Percentiles rank a stretch among this genome's conserved stretches.
Evolutionary conservation across 257 asterid species (phyloP).

Genomic region (Solanum sejunctum): DNA sequence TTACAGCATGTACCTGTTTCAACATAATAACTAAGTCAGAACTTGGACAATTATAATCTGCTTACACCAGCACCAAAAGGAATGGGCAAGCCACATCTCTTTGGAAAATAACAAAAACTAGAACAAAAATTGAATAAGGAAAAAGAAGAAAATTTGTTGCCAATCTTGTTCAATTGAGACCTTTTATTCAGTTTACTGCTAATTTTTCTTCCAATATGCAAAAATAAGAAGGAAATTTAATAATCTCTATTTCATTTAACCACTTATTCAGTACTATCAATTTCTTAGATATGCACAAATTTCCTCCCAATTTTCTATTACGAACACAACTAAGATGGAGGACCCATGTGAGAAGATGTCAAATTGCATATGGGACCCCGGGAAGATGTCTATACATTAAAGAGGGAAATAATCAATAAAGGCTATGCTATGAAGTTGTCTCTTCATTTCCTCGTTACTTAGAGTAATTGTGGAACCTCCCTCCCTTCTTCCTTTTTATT

Average conservation of each 20-base stretch:
- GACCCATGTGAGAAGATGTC: too few relatives aligned
- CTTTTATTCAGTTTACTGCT: background rate
- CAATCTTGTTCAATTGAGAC: background rate
- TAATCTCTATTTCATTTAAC: background rate
- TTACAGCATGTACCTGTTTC: conserved; percentile 73
- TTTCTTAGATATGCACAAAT: background rate
- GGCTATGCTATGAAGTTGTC: too few relatives aligned
- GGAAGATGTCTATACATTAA: too few relatives aligned
- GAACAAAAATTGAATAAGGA: background rate
- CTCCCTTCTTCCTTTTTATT: too few relatives aligned
- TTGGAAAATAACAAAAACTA: background rate
- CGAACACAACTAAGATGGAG: too few relatives aligned
- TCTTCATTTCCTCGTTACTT: too few relatives aligned
- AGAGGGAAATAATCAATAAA: too few relatives aligned
- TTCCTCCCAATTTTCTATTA: background rate
- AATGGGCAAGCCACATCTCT: background rate
- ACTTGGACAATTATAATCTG: background rate
- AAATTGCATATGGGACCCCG: too few relatives aligned
- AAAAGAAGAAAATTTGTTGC: background rate
- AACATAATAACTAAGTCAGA: conserved; percentile 12
- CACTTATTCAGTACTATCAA: background rate
- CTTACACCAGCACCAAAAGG: background rate
- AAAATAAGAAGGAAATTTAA: background rate
- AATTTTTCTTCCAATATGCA: background rate
- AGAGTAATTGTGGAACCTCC: too few relatives aligned